Percentiles rank a stretch among this genome's conserved stretches.
These are phyloP conservation scores for Moricandia moricandioides DNA, from an alignment of 345 rosid genomes.

Conservation along the genomic window DNA sequence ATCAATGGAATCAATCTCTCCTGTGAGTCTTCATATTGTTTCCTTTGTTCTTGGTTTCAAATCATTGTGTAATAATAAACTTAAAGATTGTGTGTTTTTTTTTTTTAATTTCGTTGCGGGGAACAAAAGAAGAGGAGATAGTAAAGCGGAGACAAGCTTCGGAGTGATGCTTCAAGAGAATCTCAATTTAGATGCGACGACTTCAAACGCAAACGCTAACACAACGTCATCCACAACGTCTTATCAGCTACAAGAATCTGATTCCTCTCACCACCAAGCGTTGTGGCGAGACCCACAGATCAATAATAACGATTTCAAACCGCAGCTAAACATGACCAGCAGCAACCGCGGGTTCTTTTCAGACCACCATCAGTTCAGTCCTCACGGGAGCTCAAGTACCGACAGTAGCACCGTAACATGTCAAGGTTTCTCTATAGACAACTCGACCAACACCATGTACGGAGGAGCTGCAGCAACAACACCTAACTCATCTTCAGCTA, in stretches of 20 bases:
- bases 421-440: conserved; percentile 54
- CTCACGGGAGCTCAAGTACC: conserved; percentile 59
- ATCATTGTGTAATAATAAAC: not conserved
- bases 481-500: conserved; percentile 49
- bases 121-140: conserved; percentile 46
- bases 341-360: conserved; percentile 51
- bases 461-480: conserved; percentile 45
- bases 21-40: conserved; percentile 46
- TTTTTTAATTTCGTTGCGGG: conserved; percentile 15
- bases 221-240: conserved; percentile 39
- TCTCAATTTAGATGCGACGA: conserved; percentile 47
- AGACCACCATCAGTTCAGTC: conserved; percentile 63
- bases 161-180: conserved; percentile 76
- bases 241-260: conserved; percentile 37
- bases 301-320: conserved; percentile 43
- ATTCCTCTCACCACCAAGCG: conserved; percentile 41
- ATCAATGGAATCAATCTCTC: conserved; percentile 86
- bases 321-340: conserved; percentile 15
- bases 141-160: conserved; percentile 30
- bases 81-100: not conserved
- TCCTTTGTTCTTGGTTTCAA: not conserved
- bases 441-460: conserved; percentile 45
- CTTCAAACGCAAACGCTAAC: conserved; percentile 38
- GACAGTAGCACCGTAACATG: conserved; percentile 64
- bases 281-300: conserved; percentile 45